Conservation (phyloP, 2,329 filamentous ascomycete species). For the Monilinia polystroma region DNA sequence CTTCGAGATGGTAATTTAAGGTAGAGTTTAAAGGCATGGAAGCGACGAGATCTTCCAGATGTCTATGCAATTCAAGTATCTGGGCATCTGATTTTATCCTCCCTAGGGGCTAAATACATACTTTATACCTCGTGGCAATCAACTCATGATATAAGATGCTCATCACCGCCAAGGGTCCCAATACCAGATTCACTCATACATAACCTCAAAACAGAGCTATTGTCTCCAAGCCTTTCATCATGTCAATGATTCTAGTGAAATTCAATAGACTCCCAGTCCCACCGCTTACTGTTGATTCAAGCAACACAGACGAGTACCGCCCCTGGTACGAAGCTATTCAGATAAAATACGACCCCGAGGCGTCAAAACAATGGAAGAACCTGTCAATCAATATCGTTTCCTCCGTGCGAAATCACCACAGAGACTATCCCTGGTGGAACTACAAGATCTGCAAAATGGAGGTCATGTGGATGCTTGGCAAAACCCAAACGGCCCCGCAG, state of each 20-base stretch:
- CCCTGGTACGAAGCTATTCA: neutral
- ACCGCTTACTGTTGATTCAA: neutral
- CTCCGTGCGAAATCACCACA: neutral
- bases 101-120: neutral
- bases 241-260: slow-evolving; percentile 1
- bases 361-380: neutral
- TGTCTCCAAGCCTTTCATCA: neutral
- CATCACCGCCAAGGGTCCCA: too few species aligned
- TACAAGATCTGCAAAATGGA: slow-evolving; percentile 1
- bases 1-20: neutral
- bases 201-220: too few species aligned
- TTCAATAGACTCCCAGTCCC: neutral
- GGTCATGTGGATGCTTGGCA: neutral
- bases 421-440: neutral
- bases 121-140: neutral
- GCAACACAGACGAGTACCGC: neutral
- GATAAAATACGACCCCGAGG: rapidly evolving
- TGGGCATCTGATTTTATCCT: neutral
- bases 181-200: neutral
- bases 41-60: neutral
- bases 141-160: neutral
- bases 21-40: neutral
- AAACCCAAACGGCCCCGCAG: neutral
- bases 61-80: neutral
- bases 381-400: neutral